A percentile compares a stretch with the other conserved stretches of the same genome.
Conservation (phyloP, 192 early-diverging fungal genomes). For the Funneliformis mosseae region DNA sequence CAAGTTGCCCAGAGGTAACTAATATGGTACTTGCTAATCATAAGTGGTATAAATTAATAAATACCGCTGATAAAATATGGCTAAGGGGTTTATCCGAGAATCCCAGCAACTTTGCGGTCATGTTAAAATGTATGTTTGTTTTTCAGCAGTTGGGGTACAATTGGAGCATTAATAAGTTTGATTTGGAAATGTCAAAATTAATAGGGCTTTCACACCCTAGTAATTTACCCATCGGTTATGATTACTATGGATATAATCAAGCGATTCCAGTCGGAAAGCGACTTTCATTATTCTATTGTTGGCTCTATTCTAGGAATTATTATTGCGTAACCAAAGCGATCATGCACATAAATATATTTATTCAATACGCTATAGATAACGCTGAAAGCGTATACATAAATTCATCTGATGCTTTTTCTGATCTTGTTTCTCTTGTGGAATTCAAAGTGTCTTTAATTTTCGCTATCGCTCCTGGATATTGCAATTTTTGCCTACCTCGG, state of each 20-base stretch:
- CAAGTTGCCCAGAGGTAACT: not conserved
- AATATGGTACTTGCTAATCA: not conserved
- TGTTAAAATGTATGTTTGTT: constrained; percentile 38
- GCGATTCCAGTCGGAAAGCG: constrained; percentile 2
- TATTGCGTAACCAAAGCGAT: not conserved
- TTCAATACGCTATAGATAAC: not conserved
- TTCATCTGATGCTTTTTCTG: not conserved
- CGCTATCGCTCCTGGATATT: not conserved
- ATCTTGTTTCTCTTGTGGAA: constrained; percentile 21
- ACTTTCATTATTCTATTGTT: not conserved
- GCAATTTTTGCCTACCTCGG: constrained; percentile 6
- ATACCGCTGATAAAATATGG: not conserved
- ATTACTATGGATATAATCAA: not conserved
- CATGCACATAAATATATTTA: not conserved
- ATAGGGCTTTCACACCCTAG: not conserved
- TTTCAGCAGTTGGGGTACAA: constrained; percentile 6
- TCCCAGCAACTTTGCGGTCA: constrained; percentile 36
- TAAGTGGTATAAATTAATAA: not conserved
- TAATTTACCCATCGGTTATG: not conserved
- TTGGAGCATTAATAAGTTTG: not conserved
- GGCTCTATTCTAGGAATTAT: not conserved
- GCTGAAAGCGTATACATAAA: not conserved
- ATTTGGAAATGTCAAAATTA: not conserved
- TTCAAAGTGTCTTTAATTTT: constrained; percentile 15
- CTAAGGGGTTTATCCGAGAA: not conserved